A percentile compares a stretch with the other conserved stretches of the same genome.
Conservation (phyloP, 2,329 filamentous ascomycete species). For the Penicillium sp. region DNA sequence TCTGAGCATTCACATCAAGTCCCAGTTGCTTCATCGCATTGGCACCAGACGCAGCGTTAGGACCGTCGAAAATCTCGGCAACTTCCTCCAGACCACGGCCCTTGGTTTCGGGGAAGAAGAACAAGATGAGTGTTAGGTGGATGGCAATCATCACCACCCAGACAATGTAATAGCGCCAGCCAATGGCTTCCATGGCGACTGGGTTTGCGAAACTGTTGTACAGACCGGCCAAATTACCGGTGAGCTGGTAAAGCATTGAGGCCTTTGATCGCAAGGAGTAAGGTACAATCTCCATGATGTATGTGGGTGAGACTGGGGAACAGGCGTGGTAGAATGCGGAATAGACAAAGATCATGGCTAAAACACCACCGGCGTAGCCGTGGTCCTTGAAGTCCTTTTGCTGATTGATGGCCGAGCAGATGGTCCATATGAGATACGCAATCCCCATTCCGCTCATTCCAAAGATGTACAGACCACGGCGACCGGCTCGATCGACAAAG, state of each 20-base stretch:
- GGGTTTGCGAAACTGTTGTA: conserved; percentile 11
- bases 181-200: conserved; percentile 7
- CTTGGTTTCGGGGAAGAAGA: conserved; percentile 19
- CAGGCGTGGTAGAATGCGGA: conserved; percentile 35
- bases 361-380: conserved; percentile 32
- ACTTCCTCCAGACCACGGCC: conserved; percentile 14
- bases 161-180: conserved; percentile 15
- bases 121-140: conserved; percentile 4
- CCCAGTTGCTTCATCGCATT: conserved; percentile 10
- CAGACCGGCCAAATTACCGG: conserved; percentile 8
- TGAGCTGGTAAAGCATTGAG: conserved; percentile 12
- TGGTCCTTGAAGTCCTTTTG: conserved; percentile 25
- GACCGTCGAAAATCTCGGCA: conserved; percentile 5
- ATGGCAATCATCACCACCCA: conserved; percentile 6
- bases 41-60: conserved; percentile 2
- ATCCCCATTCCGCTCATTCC: conserved; percentile 41
- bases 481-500: conserved; percentile 39
- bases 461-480: conserved; percentile 40
- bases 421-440: conserved; percentile 41
- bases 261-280: conserved; percentile 13
- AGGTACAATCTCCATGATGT: conserved; percentile 14
- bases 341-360: conserved; percentile 43
- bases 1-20: conserved; percentile 9
- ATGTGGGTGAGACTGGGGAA: conserved; percentile 11
- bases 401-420: conserved; percentile 31